Base-by-base conservation (phyloP, 225 moss, liverwort and hornwort species). In the Anthoceros angustus region DNA sequence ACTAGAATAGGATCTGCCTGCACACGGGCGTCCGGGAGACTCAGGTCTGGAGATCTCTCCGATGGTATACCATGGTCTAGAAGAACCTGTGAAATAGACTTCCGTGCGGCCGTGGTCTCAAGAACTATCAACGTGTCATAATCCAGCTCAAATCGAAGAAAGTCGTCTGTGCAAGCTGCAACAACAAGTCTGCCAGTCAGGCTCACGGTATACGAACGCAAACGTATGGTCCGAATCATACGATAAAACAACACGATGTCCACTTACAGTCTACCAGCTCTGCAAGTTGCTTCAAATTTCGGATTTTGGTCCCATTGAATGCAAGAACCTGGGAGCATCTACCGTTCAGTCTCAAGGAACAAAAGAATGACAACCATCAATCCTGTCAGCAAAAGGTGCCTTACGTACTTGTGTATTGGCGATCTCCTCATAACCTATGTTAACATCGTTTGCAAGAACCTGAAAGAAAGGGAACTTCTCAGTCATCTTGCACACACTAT, bases 351-450 rank as follows among this genome's bases (percentile, higher is more conserved):
- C 25, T 45, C 32, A 9, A 74, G 12, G 15, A 66, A 5, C 16
- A 18, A 3, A 7, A 25, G 3, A 64, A 64, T 1, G 21, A 26
- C 2, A 64, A 64, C 38, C 15, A 18, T 16, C 18, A 63, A 63
- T 12, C 42, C 42, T 39, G 10, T 66, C 6, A 5, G 40, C 4
- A 21, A 11, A 23, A 61, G 0, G 38, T 40, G 41, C 39, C 42
- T 46, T 23, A 18, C 18, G 16, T 72, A 98, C 95, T 80, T 92
- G 80, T 65, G 85, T 79, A 26, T 86, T 83, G 69, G 86, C 87
- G 67, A 98, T 88, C 80, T 92, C 95, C 70, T 98, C 95, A 50
- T 98, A 98, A 64, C 95, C 95, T 63, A 98, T 86, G 71, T 98
- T 98, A 63, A 98, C 88, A 69, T 98, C 95, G 74, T 87, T 91